phyloP scores from a whole-genome alignment of 208 protist species.

The Leishmania braziliensis region DNA sequence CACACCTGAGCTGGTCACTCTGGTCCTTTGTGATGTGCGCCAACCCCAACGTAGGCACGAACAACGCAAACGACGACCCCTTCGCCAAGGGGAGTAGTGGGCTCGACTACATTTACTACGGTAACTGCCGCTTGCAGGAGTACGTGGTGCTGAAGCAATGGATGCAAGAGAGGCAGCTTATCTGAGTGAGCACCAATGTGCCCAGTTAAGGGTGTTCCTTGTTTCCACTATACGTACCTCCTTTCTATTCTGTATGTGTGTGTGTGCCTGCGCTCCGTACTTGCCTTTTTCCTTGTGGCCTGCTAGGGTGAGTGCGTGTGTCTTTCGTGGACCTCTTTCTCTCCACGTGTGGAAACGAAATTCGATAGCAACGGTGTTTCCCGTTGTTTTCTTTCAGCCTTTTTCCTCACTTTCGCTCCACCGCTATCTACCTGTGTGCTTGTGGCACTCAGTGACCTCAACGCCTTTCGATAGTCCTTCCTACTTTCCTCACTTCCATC shows the following conservation, averaged over 20 bases:
- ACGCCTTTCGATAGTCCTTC: background rate
- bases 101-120: constrained; percentile 82
- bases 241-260: background rate
- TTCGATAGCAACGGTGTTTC: background rate
- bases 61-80: constrained; percentile 44
- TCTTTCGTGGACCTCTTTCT: background rate
- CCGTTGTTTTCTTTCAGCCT: background rate
- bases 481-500: background rate
- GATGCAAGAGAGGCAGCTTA: constrained; percentile 50
- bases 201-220: background rate
- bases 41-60: constrained; percentile 55
- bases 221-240: background rate
- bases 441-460: background rate
- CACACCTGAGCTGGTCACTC: constrained; percentile 78
- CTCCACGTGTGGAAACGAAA: background rate
- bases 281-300: background rate
- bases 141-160: constrained; percentile 74
- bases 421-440: background rate
- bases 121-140: constrained; percentile 76
- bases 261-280: background rate
- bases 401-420: background rate
- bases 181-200: constrained; percentile 15
- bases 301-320: no score
- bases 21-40: constrained; percentile 81
- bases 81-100: constrained; percentile 82